A percentile compares a stretch with the other conserved stretches of the same genome.
Evolutionary conservation across 1,284 basidiomycete species (phyloP).

Genomic region (Kwoniella shivajii): DNA sequence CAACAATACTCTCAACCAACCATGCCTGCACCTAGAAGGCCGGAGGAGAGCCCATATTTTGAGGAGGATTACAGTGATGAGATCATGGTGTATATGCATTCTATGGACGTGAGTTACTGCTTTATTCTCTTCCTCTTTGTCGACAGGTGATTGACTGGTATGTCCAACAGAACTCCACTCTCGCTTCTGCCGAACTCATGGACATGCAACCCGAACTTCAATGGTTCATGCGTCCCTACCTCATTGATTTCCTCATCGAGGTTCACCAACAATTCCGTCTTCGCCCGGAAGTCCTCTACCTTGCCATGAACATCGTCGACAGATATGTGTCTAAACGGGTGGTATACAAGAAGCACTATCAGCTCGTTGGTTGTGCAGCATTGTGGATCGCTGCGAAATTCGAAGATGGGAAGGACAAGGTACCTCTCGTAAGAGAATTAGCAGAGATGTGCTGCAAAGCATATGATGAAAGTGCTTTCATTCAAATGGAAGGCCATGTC

Average conservation of each 20-base stretch:
- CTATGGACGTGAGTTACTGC: slow-evolving; percentile 87
- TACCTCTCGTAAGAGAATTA: slow-evolving; percentile 91
- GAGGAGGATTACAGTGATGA: slow-evolving; percentile 97
- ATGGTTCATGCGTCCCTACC: slow-evolving; percentile 98
- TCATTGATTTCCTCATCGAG: slow-evolving; percentile 98
- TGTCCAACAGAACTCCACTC: slow-evolving; percentile 69
- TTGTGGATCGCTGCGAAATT: slow-evolving; percentile 99
- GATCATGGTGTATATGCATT: slow-evolving; percentile 88
- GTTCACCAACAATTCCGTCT: slow-evolving; percentile 96
- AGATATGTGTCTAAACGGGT: slow-evolving; percentile 98
- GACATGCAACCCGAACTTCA: slow-evolving; percentile 97
- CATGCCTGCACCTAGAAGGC: slow-evolving; percentile 15
- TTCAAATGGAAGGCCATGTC: slow-evolving; percentile 95
- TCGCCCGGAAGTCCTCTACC: slow-evolving; percentile 96
- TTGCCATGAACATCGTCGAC: slow-evolving; percentile 98
- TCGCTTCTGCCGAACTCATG: slow-evolving; percentile 90
- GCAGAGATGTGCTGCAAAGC: slow-evolving; percentile 91
- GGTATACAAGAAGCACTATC: slow-evolving; percentile 99
- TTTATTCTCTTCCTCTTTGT: background rate
- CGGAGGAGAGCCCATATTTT: slow-evolving; percentile 55
- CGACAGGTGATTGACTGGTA: slow-evolving; percentile 6
- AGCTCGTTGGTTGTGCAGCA: slow-evolving; percentile 96
- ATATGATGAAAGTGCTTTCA: slow-evolving; percentile 94
- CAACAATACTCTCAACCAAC: slow-evolving; percentile 20
- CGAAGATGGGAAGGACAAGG: slow-evolving; percentile 97